A percentile compares a stretch with the other conserved stretches of the same genome.
These are phyloP conservation scores for Francoa sonchifolia DNA, from an alignment of 441 rosid genomes.

Conservation along the genomic window DNA sequence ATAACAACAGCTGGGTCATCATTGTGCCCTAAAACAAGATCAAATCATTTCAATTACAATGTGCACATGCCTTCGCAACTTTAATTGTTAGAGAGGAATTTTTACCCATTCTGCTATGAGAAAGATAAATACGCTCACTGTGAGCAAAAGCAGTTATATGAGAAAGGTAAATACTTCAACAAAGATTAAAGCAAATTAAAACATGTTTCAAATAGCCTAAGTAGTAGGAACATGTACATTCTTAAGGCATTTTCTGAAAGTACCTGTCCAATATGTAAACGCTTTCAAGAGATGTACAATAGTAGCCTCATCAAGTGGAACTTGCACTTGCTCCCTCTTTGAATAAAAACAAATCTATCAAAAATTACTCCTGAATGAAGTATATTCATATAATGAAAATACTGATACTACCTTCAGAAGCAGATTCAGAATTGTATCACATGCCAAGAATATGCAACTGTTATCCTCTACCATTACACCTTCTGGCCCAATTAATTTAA, in stretches of 20 bases:
- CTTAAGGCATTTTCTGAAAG: not conserved
- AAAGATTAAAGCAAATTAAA: no score
- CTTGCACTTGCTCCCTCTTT: constrained; percentile 40
- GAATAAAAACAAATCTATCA: constrained; percentile 9
- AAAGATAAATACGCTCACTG: no score
- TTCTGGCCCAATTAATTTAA: constrained; percentile 35
- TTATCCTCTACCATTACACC: constrained; percentile 25
- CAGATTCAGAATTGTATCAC: constrained; percentile 74
- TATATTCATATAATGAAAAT: constrained; percentile 5
- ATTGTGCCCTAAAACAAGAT: constrained; percentile 27
- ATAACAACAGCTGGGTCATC: constrained; percentile 32
- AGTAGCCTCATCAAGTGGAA: constrained; percentile 33
- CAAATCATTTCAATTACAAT: not conserved
- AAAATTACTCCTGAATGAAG: not conserved
- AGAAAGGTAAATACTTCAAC: no score
- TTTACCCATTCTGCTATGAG: no score
- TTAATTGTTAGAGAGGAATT: not conserved
- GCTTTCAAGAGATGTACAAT: constrained; percentile 45
- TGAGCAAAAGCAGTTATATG: no score
- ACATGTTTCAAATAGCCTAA: not conserved
- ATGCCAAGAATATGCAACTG: constrained; percentile 58
- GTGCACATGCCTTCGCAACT: not conserved
- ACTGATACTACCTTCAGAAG: constrained; percentile 56
- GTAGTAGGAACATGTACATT: not conserved
- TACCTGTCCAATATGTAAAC: constrained; percentile 72